Percentiles rank a stretch among this genome's conserved stretches.
Conservation (phyloP, 2,329 filamentous ascomycete species). For the Arthrobotrys conoides region DNA sequence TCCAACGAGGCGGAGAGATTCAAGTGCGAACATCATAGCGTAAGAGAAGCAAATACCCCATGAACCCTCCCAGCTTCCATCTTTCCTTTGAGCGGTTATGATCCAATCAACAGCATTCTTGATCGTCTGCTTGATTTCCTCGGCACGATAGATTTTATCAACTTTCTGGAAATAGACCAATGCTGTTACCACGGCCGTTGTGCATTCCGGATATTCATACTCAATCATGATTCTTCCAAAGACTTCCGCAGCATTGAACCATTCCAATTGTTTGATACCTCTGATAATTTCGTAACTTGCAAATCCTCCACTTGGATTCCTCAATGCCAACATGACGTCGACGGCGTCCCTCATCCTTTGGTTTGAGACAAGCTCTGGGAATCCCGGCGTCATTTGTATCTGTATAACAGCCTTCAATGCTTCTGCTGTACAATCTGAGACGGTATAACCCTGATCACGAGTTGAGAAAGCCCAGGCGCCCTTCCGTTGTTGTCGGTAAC, state of each 20-base stretch:
- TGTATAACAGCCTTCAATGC: conserved; percentile 87
- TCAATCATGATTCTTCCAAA: conserved; percentile 99
- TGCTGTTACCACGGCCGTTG: conserved; percentile 91
- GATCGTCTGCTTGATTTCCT: conserved; percentile 82
- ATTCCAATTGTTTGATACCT: conserved; percentile 82
- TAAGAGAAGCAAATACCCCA: conserved; percentile 99
- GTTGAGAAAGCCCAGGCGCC: conserved; percentile 98
- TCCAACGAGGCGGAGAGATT: conserved; percentile 84
- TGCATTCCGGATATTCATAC: conserved; percentile 98
- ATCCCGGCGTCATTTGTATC: conserved; percentile 83
- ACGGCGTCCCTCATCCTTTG: conserved; percentile 87
- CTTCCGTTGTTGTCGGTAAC: conserved; percentile 91
- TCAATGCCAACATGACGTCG: conserved; percentile 91
- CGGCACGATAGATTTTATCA: conserved; percentile 83
- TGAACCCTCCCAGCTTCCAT: conserved; percentile 97
- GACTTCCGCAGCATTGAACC: conserved; percentile 94
- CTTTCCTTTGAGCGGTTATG: conserved; percentile 79
- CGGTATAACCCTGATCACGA: conserved; percentile 90
- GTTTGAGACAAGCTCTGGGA: conserved; percentile 80
- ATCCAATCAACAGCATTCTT: conserved; percentile 84
- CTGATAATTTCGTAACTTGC: conserved; percentile 90
- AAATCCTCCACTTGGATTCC: conserved; percentile 85
- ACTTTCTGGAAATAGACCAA: conserved; percentile 84
- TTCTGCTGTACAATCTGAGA: conserved; percentile 94
- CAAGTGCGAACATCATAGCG: conserved; percentile 94